phyloP scores from a whole-genome alignment of 2,329 filamentous ascomycete genomes.

The Botrytis paeoniae region DNA sequence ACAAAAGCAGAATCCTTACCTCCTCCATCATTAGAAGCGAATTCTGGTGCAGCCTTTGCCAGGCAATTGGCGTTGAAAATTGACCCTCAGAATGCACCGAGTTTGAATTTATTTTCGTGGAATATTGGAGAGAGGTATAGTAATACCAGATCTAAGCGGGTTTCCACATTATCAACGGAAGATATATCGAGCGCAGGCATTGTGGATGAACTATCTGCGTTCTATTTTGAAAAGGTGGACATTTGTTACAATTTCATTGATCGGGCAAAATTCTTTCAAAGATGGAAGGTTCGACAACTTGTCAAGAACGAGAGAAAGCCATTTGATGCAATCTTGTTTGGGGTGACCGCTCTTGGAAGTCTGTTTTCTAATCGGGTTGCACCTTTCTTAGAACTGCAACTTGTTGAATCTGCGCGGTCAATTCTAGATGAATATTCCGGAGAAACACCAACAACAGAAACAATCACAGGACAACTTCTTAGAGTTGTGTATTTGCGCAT shows the following conservation, averaged over 20 bases:
- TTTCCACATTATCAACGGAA: neutral
- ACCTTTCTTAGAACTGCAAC: slow-evolving; percentile 33
- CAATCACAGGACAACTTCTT: slow-evolving; percentile 28
- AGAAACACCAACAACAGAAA: slow-evolving; percentile 25
- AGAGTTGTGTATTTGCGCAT: slow-evolving; percentile 29
- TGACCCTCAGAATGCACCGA: slow-evolving; percentile 32
- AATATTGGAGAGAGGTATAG: slow-evolving; percentile 36
- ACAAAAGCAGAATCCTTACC: neutral
- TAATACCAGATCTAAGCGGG: too few species aligned
- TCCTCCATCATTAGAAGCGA: neutral
- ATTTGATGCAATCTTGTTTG: slow-evolving; percentile 39
- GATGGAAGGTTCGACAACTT: slow-evolving; percentile 9
- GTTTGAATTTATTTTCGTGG: slow-evolving; percentile 40
- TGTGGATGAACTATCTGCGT: slow-evolving; percentile 26
- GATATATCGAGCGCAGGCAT: neutral
- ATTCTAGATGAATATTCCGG: slow-evolving; percentile 19
- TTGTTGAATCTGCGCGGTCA: slow-evolving; percentile 25
- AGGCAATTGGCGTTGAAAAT: neutral
- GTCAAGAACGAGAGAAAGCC: slow-evolving; percentile 29
- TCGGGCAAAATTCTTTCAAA: slow-evolving; percentile 2
- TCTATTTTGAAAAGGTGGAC: slow-evolving; percentile 28
- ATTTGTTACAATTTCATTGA: slow-evolving; percentile 15
- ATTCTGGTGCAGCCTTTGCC: slow-evolving; percentile 4
- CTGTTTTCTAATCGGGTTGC: slow-evolving; percentile 33
- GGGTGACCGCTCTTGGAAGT: slow-evolving; percentile 38